phyloP scores from a whole-genome alignment of 1,139 yeast species.

The Nakaseomyces bracarensis region DNA sequence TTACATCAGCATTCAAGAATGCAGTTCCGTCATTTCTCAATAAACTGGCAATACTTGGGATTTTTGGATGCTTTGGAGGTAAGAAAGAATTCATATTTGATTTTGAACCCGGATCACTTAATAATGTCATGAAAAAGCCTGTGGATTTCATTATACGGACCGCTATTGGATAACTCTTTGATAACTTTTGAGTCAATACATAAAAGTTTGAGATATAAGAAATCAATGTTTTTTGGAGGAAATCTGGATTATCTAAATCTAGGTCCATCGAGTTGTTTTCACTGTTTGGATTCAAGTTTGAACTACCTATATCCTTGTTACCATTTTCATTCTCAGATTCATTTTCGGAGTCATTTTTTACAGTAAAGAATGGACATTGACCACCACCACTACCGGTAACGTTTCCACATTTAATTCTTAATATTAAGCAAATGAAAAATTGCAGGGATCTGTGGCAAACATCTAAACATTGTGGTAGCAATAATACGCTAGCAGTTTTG shows the following conservation, averaged over 20 bases:
- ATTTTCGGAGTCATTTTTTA: conserved; percentile 6
- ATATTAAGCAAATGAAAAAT: conserved; percentile 41
- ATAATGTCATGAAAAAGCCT: conserved; percentile 36
- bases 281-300: conserved; percentile 8
- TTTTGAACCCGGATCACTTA: conserved; percentile 32
- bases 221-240: conserved; percentile 31
- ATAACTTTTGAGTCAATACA: conserved; percentile 30
- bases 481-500: conserved; percentile 37
- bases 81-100: conserved; percentile 5
- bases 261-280: conserved; percentile 19
- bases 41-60: conserved; percentile 15
- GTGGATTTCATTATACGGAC: conserved; percentile 48
- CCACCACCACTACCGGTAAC: conserved; percentile 29
- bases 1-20: conserved; percentile 28
- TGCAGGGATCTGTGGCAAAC: conserved; percentile 45
- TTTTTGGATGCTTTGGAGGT: conserved; percentile 23
- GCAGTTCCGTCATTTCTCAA: conserved; percentile 14
- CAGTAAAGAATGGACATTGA: conserved; percentile 8
- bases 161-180: conserved; percentile 45
- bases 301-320: conserved; percentile 12
- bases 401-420: conserved; percentile 41
- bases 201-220: conserved; percentile 35
- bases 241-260: conserved; percentile 30
- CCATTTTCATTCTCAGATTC: conserved; percentile 21
- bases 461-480: conserved; percentile 40